Percentiles rank a stretch among this genome's conserved stretches.
Conservation (phyloP, 2,329 filamentous ascomycete genomes). For the Ceratocystis cubensis region DNA sequence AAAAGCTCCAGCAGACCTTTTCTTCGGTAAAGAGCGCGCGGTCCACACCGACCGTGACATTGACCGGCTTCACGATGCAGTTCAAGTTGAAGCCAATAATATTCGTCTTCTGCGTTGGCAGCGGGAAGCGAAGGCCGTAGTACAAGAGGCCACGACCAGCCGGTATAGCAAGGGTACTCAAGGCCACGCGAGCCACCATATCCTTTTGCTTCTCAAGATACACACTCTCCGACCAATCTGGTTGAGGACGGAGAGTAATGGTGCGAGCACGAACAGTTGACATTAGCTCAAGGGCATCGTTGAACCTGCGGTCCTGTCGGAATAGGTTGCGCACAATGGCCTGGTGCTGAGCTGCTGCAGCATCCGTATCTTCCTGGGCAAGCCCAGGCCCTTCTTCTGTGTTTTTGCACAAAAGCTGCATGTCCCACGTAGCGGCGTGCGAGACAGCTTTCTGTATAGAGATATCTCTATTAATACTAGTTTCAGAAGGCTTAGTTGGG, state of each 20-base stretch:
- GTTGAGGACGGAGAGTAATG: constrained; percentile 62
- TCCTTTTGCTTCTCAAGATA: constrained; percentile 87
- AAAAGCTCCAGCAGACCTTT: constrained; percentile 96
- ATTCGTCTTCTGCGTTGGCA: constrained; percentile 84
- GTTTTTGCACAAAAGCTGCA: constrained; percentile 61
- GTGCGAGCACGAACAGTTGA: constrained; percentile 70
- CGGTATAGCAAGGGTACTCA: constrained; percentile 78
- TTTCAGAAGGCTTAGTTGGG: neutral
- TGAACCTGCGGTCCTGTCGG: constrained; percentile 76
- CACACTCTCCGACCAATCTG: constrained; percentile 71
- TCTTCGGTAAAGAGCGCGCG: constrained; percentile 81
- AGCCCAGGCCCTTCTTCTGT: constrained; percentile 47
- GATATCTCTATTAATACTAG: constrained; percentile 8
- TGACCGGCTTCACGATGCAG: constrained; percentile 81
- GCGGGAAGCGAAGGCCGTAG: constrained; percentile 73
- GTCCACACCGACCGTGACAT: constrained; percentile 87
- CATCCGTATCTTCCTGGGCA: constrained; percentile 51
- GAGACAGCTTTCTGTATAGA: constrained; percentile 34
- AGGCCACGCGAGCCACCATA: constrained; percentile 72
- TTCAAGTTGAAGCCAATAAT: constrained; percentile 85
- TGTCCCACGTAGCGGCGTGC: constrained; percentile 59
- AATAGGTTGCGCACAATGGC: constrained; percentile 78
- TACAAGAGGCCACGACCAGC: constrained; percentile 77
- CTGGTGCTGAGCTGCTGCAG: constrained; percentile 71
- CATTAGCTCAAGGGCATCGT: constrained; percentile 74